Evolutionary conservation across 352 stramenopile species (phyloP).

Genomic region (Phytophthora podocarpi): DNA sequence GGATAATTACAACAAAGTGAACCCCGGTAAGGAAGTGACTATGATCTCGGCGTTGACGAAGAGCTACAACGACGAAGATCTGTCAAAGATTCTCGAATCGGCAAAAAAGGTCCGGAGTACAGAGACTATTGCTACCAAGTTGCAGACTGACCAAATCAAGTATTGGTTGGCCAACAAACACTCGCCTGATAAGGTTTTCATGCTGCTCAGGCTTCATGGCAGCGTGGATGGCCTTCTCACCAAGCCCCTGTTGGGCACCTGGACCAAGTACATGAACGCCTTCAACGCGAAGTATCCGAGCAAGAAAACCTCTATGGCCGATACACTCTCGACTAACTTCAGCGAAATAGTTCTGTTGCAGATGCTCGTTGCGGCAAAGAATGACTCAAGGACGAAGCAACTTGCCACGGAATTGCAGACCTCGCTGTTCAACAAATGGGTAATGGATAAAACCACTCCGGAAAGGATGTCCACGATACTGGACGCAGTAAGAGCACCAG

Average conservation of each 20-base stretch:
- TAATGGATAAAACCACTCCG: too few species aligned
- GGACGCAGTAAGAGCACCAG: too few species aligned
- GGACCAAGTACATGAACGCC: not conserved
- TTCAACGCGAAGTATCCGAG: not conserved
- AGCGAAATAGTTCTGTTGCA: not conserved
- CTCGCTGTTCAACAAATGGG: too few species aligned
- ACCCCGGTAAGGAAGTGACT: not conserved
- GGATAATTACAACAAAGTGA: not conserved
- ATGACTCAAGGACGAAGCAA: not conserved
- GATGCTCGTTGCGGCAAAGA: not conserved
- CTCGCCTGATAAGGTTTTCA: slow-evolving; percentile 3
- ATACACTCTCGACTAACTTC: not conserved
- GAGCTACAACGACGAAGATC: not conserved
- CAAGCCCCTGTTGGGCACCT: not conserved
- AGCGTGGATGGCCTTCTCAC: too few species aligned
- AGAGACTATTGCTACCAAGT: not conserved
- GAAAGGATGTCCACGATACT: too few species aligned
- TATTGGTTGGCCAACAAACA: not conserved
- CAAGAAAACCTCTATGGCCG: not conserved
- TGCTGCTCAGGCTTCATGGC: slow-evolving; percentile 4
- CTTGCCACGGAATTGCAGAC: not conserved
- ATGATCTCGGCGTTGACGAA: slow-evolving; percentile 4
- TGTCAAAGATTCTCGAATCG: slow-evolving; percentile 8
- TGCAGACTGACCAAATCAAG: slow-evolving; percentile 1
- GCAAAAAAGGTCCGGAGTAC: not conserved